Evolutionary conservation across 306 rosid genomes (phyloP).

Genomic region (Dryas octopetala): DNA sequence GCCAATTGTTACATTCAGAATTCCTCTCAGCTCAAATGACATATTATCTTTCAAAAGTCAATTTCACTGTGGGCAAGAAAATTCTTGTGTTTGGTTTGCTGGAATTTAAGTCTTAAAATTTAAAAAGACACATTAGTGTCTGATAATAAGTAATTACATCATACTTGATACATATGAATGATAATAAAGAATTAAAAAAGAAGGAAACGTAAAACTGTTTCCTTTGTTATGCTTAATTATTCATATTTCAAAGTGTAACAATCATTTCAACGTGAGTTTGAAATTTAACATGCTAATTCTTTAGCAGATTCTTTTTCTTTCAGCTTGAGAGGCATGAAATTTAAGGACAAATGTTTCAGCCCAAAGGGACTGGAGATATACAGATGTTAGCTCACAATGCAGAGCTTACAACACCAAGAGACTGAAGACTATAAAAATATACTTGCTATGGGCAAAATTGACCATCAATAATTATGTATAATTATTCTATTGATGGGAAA

Average conservation of each 20-base stretch:
- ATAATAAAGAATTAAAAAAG: no score
- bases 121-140: no score
- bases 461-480: not conserved
- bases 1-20: no score
- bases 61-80: no score
- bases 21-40: no score
- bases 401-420: not conserved
- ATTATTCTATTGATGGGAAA: not conserved
- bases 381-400: not conserved
- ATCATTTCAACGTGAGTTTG: not conserved
- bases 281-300: not conserved
- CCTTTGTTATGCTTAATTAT: not conserved
- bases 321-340: not conserved
- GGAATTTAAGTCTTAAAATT: no score
- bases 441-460: not conserved
- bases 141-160: no score
- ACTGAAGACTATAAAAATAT: not conserved
- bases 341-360: not conserved
- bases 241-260: not conserved
- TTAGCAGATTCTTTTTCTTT: not conserved
- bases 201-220: no score
- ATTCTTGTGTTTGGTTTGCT: no score
- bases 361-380: not conserved
- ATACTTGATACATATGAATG: no score
- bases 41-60: no score